Conservation (phyloP, 2,329 filamentous ascomycete species). For the Ceratocystis eucalypticola region DNA sequence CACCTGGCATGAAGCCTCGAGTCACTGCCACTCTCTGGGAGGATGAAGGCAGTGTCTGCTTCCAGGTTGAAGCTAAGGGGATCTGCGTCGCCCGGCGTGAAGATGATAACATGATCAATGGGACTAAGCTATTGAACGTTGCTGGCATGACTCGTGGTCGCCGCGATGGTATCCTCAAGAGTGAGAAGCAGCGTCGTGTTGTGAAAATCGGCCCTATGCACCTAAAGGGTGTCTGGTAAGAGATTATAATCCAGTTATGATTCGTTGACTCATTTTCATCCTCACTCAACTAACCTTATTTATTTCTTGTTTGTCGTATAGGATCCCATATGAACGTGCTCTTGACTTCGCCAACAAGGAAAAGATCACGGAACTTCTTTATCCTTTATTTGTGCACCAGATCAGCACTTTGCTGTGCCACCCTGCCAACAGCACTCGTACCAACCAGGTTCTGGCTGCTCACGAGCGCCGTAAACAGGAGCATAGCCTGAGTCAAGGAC, state of each 20-base stretch:
- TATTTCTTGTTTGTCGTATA: conserved; percentile 27
- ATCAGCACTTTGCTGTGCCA: conserved; percentile 90
- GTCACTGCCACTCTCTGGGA: conserved; percentile 97
- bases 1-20: conserved; percentile 86
- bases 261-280: conserved; percentile 16
- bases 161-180: conserved; percentile 91
- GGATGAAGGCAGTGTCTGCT: conserved; percentile 93
- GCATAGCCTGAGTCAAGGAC: conserved; percentile 41
- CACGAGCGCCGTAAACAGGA: conserved; percentile 65
- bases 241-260: conserved; percentile 20
- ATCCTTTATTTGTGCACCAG: conserved; percentile 94
- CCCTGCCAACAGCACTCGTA: conserved; percentile 71
- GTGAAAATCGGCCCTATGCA: conserved; percentile 99
- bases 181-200: conserved; percentile 90
- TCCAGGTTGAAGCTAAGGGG: conserved; percentile 90
- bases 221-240: conserved; percentile 90
- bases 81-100: conserved; percentile 91
- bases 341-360: conserved; percentile 98
- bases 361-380: conserved; percentile 91
- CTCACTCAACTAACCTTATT: neutral
- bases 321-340: conserved; percentile 97
- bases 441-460: conserved; percentile 76
- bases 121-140: conserved; percentile 91
- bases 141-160: conserved; percentile 95
- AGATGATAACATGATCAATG: conserved; percentile 99